These are phyloP conservation scores for Bonnemaisonia californica DNA, from an alignment of 31 red algal species.

Conservation along the genomic window DNA sequence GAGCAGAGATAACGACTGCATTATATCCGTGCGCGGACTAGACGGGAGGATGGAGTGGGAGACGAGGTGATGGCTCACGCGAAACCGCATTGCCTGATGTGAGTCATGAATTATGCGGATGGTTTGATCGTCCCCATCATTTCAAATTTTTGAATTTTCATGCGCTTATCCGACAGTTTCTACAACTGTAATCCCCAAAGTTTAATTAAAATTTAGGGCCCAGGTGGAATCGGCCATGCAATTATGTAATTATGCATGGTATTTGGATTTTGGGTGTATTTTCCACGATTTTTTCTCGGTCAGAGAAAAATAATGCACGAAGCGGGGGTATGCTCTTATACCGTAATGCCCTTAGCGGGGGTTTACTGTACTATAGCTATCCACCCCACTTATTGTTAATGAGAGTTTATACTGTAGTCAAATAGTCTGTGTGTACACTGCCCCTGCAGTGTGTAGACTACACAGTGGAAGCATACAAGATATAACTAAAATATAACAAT, in stretches of 20 bases:
- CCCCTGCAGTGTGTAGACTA: too few relatives aligned
- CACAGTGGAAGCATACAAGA: too few relatives aligned
- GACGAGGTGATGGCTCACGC: background rate
- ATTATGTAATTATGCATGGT: conserved; percentile 1
- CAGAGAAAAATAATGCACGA: conserved; percentile 15
- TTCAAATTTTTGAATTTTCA: conserved; percentile 29
- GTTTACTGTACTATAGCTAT: conserved; percentile 31
- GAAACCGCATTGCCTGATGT: conserved; percentile 5
- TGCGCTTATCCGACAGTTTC: conserved; percentile 23
- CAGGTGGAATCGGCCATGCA: conserved; percentile 10
- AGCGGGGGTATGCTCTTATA: conserved; percentile 25
- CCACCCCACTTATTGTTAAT: too few relatives aligned
- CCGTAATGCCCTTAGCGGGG: conserved; percentile 22
- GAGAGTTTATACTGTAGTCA: too few relatives aligned
- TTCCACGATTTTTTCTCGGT: conserved; percentile 29
- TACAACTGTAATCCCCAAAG: conserved; percentile 10
- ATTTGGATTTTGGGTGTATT: conserved; percentile 16
- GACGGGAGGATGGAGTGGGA: too few relatives aligned
- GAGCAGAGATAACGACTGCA: too few relatives aligned
- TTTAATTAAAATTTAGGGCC: conserved; percentile 17
- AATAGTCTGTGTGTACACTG: too few relatives aligned
- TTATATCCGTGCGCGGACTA: too few relatives aligned
- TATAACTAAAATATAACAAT: too few relatives aligned
- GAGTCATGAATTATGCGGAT: conserved; percentile 19
- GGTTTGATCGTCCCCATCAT: conserved; percentile 17